These are phyloP conservation scores for Mycogone perniciosa DNA, from an alignment of 2,329 filamentous ascomycete species.

Conservation along the genomic window DNA sequence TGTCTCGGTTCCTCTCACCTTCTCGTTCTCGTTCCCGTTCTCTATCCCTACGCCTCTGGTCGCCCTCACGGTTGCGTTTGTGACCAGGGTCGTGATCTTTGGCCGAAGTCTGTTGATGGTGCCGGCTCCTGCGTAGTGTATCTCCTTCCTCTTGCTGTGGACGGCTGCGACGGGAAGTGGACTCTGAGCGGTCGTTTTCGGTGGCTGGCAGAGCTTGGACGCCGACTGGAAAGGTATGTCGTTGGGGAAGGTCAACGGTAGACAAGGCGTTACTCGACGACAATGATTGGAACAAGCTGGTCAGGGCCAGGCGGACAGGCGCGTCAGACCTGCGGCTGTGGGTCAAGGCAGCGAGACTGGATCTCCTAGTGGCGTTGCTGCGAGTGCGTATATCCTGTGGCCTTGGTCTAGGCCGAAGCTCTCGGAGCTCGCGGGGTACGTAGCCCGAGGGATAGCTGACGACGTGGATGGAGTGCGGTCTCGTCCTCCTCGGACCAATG, in stretches of 20 bases:
- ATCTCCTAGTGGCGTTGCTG: not conserved
- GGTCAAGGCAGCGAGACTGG: conserved; percentile 2
- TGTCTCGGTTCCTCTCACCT: not conserved
- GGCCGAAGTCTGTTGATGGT: not conserved
- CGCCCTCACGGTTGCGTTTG: conserved; percentile 1
- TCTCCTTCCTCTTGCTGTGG: not conserved
- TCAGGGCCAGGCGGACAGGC: conserved; percentile 8
- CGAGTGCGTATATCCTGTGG: not conserved
- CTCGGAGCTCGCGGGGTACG: conserved; percentile 39
- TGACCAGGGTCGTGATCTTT: conserved; percentile 2
- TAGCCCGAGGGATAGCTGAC: conserved; percentile 37
- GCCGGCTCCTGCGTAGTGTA: not conserved
- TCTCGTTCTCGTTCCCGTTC: not conserved
- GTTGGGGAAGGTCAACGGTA: conserved; percentile 7
- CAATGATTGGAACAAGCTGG: conserved; percentile 7
- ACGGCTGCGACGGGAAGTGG: conserved; percentile 6
- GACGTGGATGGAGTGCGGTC: conserved; percentile 38
- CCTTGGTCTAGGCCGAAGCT: not conserved
- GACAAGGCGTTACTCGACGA: conserved; percentile 7
- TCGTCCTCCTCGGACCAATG: conserved; percentile 33
- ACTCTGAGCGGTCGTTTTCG: conserved; percentile 1
- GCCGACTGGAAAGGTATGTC: conserved; percentile 7
- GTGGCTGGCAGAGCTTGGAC: conserved; percentile 5
- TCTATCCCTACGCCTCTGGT: not conserved
- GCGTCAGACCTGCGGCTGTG: conserved; percentile 2